These are phyloP conservation scores for Fusarium sororula DNA, from an alignment of 2,329 filamentous ascomycete genomes.

Conservation along the genomic window DNA sequence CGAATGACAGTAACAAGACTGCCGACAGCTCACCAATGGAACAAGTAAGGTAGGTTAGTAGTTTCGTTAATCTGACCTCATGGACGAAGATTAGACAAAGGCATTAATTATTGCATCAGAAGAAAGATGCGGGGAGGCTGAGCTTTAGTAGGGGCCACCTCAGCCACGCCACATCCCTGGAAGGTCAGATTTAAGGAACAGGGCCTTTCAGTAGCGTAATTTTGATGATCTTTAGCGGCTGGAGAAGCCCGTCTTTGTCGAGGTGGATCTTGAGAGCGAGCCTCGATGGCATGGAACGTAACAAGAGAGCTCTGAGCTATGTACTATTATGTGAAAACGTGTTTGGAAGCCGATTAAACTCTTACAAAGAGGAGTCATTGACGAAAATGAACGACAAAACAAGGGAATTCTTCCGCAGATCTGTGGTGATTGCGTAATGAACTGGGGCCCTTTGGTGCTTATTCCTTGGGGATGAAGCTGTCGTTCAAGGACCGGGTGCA, in stretches of 20 bases:
- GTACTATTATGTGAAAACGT: not conserved
- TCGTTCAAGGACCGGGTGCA: not conserved
- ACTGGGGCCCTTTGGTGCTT: slow-evolving; percentile 23
- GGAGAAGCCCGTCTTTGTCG: not conserved
- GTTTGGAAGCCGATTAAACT: not conserved
- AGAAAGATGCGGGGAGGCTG: slow-evolving; percentile 27
- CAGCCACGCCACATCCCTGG: slow-evolving; percentile 27
- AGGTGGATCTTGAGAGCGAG: not conserved
- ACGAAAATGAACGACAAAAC: not conserved
- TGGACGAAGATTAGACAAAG: not conserved
- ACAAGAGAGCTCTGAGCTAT: not conserved
- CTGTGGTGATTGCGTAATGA: slow-evolving; percentile 29
- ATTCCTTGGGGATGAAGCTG: slow-evolving; percentile 3
- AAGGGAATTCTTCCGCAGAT: slow-evolving; percentile 3
- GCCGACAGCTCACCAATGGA: not conserved
- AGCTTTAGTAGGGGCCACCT: slow-evolving; percentile 9
- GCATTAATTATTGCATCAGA: not conserved
- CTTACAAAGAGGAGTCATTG: not conserved
- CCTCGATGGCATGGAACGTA: not conserved
- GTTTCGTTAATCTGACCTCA: not conserved
- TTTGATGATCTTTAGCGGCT: slow-evolving; percentile 1
- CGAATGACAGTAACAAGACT: not conserved
- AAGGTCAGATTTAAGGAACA: slow-evolving; percentile 13
- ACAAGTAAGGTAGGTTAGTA: not conserved
- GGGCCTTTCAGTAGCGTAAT: not conserved